Base-by-base conservation (phyloP, 768 basidiomycete species). In the Neoboletus magnificus region DNA sequence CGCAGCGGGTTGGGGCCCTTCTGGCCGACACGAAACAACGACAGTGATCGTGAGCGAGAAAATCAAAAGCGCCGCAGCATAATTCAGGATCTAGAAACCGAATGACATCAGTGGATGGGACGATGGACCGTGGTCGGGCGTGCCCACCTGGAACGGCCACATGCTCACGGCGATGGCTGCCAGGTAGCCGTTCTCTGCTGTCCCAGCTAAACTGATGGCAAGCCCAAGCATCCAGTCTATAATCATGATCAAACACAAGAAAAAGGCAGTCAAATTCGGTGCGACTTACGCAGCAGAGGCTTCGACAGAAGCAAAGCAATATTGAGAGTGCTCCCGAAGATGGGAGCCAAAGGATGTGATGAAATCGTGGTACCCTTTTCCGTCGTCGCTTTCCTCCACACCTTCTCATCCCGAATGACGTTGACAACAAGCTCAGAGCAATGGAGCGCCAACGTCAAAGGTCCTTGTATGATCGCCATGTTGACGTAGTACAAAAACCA, bases 181-280 rank as follows among this genome's bases (percentile, higher is more conserved):
- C 35, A 69, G 43, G 20, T 45, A 35, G 1, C 49, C 59, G 5
- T 42, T 3, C 30, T 47, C 41, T 29, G 66, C 66, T 2, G 46
- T 57, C 32, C 61, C 58, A 0, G 53, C 47, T 33, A 63, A 57
- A 52, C 45, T 58, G 33, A 70, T 60, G 8, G 66, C 62, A 29
- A 71, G 65, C 8, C 69, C 68, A 36, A 72, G 64, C 69, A 72
- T 70, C 71, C 68, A 68, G 45, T 70, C 69, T 70, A 42, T 5
- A 22, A 20, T 2, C 33, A n/a, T 23, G 11, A 32, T 54, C 41
- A 52, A n/a, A 52, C 30, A 37, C 9, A 47, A 29, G 16, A 22
- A 29, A 39, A 35, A 10, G 13, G 18, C 10, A 13, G 22, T n/a
- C 15, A 33, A 30, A 30, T 8, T n/a, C 1, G 5, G 30, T 23